Base-by-base conservation (phyloP, 768 basidiomycete species). In the Udeniomyces megalosporus region DNA sequence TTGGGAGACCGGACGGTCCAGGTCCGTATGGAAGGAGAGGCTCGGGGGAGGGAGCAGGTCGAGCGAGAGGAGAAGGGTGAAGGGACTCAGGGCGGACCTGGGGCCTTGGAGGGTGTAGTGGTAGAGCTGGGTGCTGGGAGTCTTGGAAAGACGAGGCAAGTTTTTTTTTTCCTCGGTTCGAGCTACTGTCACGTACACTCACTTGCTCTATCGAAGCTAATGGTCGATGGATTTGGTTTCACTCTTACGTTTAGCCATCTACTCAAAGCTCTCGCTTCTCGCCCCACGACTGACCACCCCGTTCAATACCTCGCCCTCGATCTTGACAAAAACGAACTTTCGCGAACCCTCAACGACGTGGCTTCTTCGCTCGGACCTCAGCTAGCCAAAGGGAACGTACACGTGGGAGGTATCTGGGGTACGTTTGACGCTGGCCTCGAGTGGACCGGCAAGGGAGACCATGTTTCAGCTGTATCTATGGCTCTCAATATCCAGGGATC, bases 281-380 rank as follows among this genome's bases (percentile, higher is more conserved):
- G 32, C 46, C 53, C 66, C 14, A 26, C 58, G 15, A 24, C 42
- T 2, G 26, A 58, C 24, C 82, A 7, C 0, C 67, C 71, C 1
- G 81, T 85, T 69, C 85, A 81, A 1, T 92, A 91, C 71, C 88
- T 86, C 75, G 90, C 93, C 22, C 85, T 99, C 57, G 95, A 97
- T 70, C 82, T 97, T 32, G 90, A 95, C 72, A 79, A 84, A 67
- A 81, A 80, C 52, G 91, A 95, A 70, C 82, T 97, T 28, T 79
- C 82, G 62, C 83, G 89, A 35, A 86, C 88, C 8, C 80, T 97
- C 28, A 74, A 75, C 22, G 77, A 82, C 68, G 82, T 99, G 66
- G 72, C 78, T 54, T 75, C 85, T 35, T 68, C 61, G 8, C 70
- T 73, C 45, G 88, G 88, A 31, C 67, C 75, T 11, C 72, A 76